Evolutionary conservation across 169 alveolate genomes (phyloP), one percentile per base, ranked within the genome.

Genomic region (Plasmodium vinckei): DNA sequence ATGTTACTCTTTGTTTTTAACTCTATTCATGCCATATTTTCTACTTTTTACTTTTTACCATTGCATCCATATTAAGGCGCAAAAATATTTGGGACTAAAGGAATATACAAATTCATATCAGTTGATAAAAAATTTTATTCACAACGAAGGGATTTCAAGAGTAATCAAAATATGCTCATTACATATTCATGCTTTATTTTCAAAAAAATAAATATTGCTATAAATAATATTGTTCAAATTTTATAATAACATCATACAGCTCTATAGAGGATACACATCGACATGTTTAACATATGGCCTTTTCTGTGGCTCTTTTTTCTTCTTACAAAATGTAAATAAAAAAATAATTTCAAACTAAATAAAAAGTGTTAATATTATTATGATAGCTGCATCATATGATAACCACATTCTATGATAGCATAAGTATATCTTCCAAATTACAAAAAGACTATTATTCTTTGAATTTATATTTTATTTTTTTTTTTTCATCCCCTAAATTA

Each of bases 221-320:
- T 13, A 51, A 13, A 13, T 44, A 10, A 42, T 2, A 15, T 63
- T 42, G 0, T 12, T 17, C 23, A 23, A 19, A 12, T 39, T 39
- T 59, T 9, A 70, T 27, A n/a, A 57, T 23, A 13, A 15, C 23
- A 51, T 12, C 54, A 9, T 33, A 12, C 44, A 82, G 90, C 17
- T 82, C 17, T 82, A 82, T 71, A 82, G 84, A 67, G 90, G 90
- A 25, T 82, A 82, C 51, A 21, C 17, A 17, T 82, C 84, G n/a
- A 82, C 90, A n/a, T 82, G 79, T 19, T 68, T 82, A 53, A 57
- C 90, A 5, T 82, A 67, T 47, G 90, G 90, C 15, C 1, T 68
- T 44, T 82, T 82, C 39, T 57, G 90, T 39, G 90, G 90, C 0
- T 68, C 72, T 5, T 82, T 82, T 51, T 82, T 82, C 47, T 82